These are phyloP conservation scores for Hymenoscyphus albidus DNA, from an alignment of 2,329 filamentous ascomycete genomes.

Conservation along the genomic window DNA sequence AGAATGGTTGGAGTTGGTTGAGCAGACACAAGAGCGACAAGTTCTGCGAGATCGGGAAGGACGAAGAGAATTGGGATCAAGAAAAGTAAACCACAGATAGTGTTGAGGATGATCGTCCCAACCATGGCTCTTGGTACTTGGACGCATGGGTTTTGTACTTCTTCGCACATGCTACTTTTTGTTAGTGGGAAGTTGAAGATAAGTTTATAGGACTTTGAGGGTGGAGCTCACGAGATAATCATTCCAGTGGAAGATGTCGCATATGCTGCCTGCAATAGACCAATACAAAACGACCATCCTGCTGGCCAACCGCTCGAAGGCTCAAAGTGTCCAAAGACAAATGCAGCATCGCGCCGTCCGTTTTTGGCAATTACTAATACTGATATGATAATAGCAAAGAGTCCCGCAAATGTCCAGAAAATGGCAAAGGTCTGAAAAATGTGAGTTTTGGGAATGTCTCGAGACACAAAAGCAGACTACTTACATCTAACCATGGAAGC, in stretches of 20 bases:
- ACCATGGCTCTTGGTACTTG: conserved; percentile 74
- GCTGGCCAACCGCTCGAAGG: conserved; percentile 63
- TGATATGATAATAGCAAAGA: conserved; percentile 61
- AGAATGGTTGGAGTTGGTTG: conserved; percentile 65
- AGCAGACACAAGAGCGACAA: conserved; percentile 50
- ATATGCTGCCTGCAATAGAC: conserved; percentile 68
- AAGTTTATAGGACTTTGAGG: conserved; percentile 26
- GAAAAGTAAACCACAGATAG: conserved; percentile 62
- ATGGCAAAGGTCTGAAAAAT: conserved; percentile 60
- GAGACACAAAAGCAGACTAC: conserved; percentile 27
- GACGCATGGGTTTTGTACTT: conserved; percentile 60
- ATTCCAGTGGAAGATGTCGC: conserved; percentile 74
- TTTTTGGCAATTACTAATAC: conserved; percentile 64
- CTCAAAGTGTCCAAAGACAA: conserved; percentile 67
- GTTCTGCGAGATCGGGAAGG: conserved; percentile 56
- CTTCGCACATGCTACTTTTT: conserved; percentile 54
- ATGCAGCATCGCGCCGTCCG: conserved; percentile 51
- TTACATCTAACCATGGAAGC: conserved; percentile 61
- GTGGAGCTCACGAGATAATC: conserved; percentile 64
- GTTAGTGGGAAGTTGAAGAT: not conserved
- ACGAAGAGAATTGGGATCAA: conserved; percentile 67
- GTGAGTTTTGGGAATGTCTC: not conserved
- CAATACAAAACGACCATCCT: conserved; percentile 71
- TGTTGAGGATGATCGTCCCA: conserved; percentile 62
- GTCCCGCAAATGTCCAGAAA: conserved; percentile 69